Base-by-base conservation (phyloP, 2,329 filamentous ascomycete genomes). In the Eurotiales sp. region DNA sequence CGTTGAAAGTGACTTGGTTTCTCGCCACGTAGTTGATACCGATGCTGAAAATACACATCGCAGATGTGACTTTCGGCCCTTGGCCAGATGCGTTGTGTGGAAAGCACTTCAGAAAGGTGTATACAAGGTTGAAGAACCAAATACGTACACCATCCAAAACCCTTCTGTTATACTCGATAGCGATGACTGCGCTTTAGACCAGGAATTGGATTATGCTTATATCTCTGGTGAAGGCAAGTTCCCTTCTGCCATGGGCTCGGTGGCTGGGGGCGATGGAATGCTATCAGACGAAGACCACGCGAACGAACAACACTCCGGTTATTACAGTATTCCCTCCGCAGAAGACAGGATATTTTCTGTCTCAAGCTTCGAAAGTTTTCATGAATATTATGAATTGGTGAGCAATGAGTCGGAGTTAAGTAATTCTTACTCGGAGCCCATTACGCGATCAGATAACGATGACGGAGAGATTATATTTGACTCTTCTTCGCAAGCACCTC, bases 31-130 rank as follows among this genome's bases (percentile, higher is more conserved):
- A 27, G 22, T 21, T 2, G 27, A 21, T 11, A 17, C 3, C 10
- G 29, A 48, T 39, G 23, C 29, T 37, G 21, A 14, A 41, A 44
- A 14, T 30, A 22, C 27, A 10, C 6, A 19, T 7, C 2, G 11
- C 3, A 29, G 15, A 19, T 2, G 41, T 32, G 10, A 56, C 30
- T 48, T 52, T 3, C 61, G 55, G 11, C 32, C 56, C 17, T 53
- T 58, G 11, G 44, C 71, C 7, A 61, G 64, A 36, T 58, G 59
- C 25, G 56, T 63, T 1, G 56, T 72, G 12, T 72, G 69, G 68
- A 51, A 50, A 19, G 60, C 61, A 23, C 63, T 66, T 19, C 67
- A 69, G 36, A 58, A 58, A 29, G 56, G 56, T 14, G 51, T 67
- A 15, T 56, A 56, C 34, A 59, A 51, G 6, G 37, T 53, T 2